A percentile compares a stretch with the other conserved stretches of the same genome.
These are phyloP conservation scores for Batkoa obscura DNA, from an alignment of 371 early-diverging fungal species.

Conservation along the genomic window DNA sequence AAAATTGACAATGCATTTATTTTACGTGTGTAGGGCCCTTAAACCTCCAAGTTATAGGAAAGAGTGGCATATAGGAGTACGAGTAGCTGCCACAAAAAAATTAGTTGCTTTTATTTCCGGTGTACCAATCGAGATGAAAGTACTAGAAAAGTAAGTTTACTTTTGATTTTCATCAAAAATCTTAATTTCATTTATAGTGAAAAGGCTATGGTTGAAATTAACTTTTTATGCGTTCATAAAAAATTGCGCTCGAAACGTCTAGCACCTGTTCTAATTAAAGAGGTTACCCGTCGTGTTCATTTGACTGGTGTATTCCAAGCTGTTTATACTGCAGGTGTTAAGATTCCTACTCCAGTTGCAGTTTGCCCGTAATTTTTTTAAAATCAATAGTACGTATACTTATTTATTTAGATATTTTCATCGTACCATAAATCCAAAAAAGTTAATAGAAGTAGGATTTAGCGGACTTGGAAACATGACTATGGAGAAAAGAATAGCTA, in stretches of 20 bases:
- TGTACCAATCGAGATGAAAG: conserved; percentile 59
- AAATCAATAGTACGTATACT: not conserved
- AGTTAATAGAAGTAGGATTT: conserved; percentile 83
- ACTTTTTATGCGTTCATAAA: conserved; percentile 96
- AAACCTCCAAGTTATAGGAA: conserved; percentile 79
- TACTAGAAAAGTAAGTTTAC: conserved; percentile 37
- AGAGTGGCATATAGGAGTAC: conserved; percentile 83
- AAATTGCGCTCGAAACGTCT: conserved; percentile 86
- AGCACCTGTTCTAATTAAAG: conserved; percentile 95
- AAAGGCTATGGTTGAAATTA: conserved; percentile 79
- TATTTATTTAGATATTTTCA: conserved; percentile 61
- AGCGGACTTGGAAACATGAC: conserved; percentile 54
- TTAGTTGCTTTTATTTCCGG: conserved; percentile 92
- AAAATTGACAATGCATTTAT: not conserved
- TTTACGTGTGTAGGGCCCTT: conserved; percentile 40
- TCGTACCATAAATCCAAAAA: conserved; percentile 80
- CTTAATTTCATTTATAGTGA: conserved; percentile 6
- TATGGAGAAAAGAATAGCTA: conserved; percentile 48
- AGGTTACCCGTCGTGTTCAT: conserved; percentile 90
- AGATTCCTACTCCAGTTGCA: conserved; percentile 78
- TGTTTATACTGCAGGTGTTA: conserved; percentile 89
- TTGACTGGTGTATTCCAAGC: conserved; percentile 92
- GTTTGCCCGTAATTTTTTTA: conserved; percentile 36
- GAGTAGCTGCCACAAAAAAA: conserved; percentile 60
- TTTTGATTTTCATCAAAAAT: not conserved